A percentile compares a stretch with the other conserved stretches of the same genome.
phyloP scores from a whole-genome alignment of 2,329 filamentous ascomycete species.

The Calycina herbarum region DNA sequence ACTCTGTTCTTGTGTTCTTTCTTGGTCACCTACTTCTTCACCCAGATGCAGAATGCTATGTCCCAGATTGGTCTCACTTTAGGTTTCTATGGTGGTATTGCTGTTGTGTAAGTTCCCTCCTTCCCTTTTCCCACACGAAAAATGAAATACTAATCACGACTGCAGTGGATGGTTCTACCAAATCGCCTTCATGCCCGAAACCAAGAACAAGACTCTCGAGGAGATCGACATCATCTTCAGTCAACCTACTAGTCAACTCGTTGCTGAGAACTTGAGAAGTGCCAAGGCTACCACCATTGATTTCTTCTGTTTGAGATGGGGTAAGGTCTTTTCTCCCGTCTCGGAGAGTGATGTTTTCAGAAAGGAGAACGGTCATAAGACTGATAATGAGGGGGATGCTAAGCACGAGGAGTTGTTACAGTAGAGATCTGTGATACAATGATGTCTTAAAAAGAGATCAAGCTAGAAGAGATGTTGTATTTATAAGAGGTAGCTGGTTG shows the following conservation, averaged over 20 bases:
- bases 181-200: slow-evolving; percentile 74
- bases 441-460: no score
- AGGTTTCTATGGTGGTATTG: slow-evolving; percentile 75
- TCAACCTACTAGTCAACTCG: slow-evolving; percentile 61
- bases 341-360: slow-evolving; percentile 34
- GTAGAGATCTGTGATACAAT: not conserved
- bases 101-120: slow-evolving; percentile 47
- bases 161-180: slow-evolving; percentile 65
- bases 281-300: slow-evolving; percentile 31
- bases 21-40: slow-evolving; percentile 75
- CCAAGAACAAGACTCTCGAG: slow-evolving; percentile 65
- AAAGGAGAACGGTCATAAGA: slow-evolving; percentile 32
- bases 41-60: slow-evolving; percentile 68
- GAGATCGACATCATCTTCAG: slow-evolving; percentile 70
- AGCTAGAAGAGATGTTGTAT: not conserved
- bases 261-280: slow-evolving; percentile 55
- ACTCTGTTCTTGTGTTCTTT: slow-evolving; percentile 71
- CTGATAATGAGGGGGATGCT: slow-evolving; percentile 15
- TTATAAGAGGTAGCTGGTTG: not conserved
- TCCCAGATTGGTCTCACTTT: slow-evolving; percentile 63
- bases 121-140: not conserved
- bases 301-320: slow-evolving; percentile 32
- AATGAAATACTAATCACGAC: not conserved
- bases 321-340: slow-evolving; percentile 34
- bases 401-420: slow-evolving; percentile 27